Evolutionary conservation across 805 yeast genomes (phyloP).

Genomic region (Sporopachydermia quercuum): DNA sequence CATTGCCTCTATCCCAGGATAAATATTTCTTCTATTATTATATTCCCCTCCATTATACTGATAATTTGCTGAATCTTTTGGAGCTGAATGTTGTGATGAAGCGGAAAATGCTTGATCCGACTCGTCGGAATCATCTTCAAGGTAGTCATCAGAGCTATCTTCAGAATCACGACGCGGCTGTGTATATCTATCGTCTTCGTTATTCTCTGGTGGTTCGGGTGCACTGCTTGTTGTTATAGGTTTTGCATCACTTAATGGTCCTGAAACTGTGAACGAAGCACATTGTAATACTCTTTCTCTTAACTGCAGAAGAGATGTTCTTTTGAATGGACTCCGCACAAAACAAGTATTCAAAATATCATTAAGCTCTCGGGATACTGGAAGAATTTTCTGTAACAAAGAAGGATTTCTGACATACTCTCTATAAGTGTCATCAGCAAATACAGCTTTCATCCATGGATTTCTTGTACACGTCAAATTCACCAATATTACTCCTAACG

Average conservation of each 20-base stretch:
- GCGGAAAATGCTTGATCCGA: not conserved
- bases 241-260: slow-evolving; percentile 6
- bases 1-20: too few relatives aligned
- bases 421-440: slow-evolving; percentile 46
- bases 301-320: slow-evolving; percentile 13
- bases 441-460: slow-evolving; percentile 79
- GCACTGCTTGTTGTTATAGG: slow-evolving; percentile 3
- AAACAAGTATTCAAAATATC: slow-evolving; percentile 26
- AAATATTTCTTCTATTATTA: too few relatives aligned
- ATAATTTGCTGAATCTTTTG: too few relatives aligned
- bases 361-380: slow-evolving; percentile 52
- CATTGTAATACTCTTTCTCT: slow-evolving; percentile 7
- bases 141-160: not conserved
- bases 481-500: slow-evolving; percentile 65
- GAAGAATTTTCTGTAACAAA: slow-evolving; percentile 51
- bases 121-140: not conserved
- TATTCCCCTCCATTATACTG: too few relatives aligned
- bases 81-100: too few relatives aligned
- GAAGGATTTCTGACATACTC: slow-evolving; percentile 40
- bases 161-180: not conserved
- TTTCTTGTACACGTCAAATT: slow-evolving; percentile 73
- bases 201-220: not conserved
- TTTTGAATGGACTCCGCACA: slow-evolving; percentile 10
- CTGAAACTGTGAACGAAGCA: slow-evolving; percentile 8
- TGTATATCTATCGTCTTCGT: not conserved